phyloP scores from a whole-genome alignment of 164 flowering plant genomes.

The Magnolia officinalis region DNA sequence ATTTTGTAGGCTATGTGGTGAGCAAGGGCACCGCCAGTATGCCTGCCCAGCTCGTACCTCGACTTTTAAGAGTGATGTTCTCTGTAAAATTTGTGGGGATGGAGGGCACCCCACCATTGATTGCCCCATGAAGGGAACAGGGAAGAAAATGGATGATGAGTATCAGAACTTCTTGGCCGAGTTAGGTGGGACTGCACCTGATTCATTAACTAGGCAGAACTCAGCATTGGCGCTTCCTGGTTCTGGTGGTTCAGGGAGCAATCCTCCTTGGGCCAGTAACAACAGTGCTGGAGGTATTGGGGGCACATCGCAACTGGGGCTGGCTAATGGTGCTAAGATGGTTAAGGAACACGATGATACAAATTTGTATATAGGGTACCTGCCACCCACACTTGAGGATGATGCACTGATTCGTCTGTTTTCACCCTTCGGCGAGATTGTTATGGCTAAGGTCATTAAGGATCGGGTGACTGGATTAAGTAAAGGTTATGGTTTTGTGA shows the following conservation, averaged over 20 bases:
- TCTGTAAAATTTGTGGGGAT: slow-evolving; percentile 89
- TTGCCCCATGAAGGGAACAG: slow-evolving; percentile 88
- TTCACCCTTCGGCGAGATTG: slow-evolving; percentile 79
- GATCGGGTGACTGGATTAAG: slow-evolving; percentile 72
- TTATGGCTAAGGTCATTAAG: slow-evolving; percentile 91
- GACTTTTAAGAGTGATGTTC: slow-evolving; percentile 89
- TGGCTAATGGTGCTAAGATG: slow-evolving; percentile 43
- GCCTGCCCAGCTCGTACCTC: slow-evolving; percentile 82
- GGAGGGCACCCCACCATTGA: slow-evolving; percentile 98
- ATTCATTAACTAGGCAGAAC: slow-evolving; percentile 50
- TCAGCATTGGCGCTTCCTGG: slow-evolving; percentile 45
- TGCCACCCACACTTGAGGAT: slow-evolving; percentile 90
- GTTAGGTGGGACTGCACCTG: slow-evolving; percentile 79
- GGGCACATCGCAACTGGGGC: slow-evolving; percentile 39
- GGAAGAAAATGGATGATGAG: slow-evolving; percentile 96
- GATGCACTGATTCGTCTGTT: slow-evolving; percentile 76
- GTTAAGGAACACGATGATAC: slow-evolving; percentile 79
- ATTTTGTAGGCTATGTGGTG: slow-evolving; percentile 89
- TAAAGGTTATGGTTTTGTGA: slow-evolving; percentile 98
- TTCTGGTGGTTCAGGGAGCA: slow-evolving; percentile 48
- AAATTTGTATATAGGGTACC: slow-evolving; percentile 79
- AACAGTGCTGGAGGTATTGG: slow-evolving; percentile 37
- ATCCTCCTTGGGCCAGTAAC: slow-evolving; percentile 74
- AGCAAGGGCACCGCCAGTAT: slow-evolving; percentile 88
- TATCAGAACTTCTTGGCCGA: slow-evolving; percentile 92